Evolutionary conservation across 139 green algal species (phyloP).

Genomic region (Closterium sp.): DNA sequence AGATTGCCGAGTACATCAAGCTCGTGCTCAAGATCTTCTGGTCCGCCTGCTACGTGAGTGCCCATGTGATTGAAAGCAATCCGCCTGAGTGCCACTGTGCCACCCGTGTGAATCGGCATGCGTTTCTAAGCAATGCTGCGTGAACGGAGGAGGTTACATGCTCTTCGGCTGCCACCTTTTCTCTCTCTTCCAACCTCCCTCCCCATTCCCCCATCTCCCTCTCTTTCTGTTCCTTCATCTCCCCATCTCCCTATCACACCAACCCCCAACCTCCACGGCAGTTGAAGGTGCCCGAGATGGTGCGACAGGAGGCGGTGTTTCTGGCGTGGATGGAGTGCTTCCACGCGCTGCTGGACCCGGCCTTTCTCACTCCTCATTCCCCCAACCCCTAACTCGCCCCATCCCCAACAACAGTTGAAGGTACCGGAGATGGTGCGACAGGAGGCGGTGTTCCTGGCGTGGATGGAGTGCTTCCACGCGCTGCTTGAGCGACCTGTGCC

Average conservation of each 20-base stretch:
- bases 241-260: background rate
- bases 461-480: slow-evolving; percentile 78
- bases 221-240: background rate
- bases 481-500: slow-evolving; percentile 73
- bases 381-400: too few relatives aligned
- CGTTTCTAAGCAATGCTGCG: too few relatives aligned
- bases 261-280: background rate
- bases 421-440: too few relatives aligned
- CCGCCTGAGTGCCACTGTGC: too few relatives aligned
- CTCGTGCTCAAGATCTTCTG: slow-evolving; percentile 90
- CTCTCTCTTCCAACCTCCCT: background rate
- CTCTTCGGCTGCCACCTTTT: background rate
- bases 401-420: too few relatives aligned
- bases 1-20: slow-evolving; percentile 70
- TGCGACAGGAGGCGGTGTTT: slow-evolving; percentile 73
- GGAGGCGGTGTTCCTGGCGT: slow-evolving; percentile 36
- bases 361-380: background rate
- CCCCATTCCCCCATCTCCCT: background rate
- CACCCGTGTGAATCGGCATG: background rate
- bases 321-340: slow-evolving; percentile 79
- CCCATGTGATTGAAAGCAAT: too few relatives aligned
- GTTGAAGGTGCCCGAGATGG: slow-evolving; percentile 77
- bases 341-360: slow-evolving; percentile 65
- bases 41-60: slow-evolving; percentile 72
- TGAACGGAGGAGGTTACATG: too few relatives aligned